Conservation (phyloP, 306 rosid species). For the Quercus agrifolia region DNA sequence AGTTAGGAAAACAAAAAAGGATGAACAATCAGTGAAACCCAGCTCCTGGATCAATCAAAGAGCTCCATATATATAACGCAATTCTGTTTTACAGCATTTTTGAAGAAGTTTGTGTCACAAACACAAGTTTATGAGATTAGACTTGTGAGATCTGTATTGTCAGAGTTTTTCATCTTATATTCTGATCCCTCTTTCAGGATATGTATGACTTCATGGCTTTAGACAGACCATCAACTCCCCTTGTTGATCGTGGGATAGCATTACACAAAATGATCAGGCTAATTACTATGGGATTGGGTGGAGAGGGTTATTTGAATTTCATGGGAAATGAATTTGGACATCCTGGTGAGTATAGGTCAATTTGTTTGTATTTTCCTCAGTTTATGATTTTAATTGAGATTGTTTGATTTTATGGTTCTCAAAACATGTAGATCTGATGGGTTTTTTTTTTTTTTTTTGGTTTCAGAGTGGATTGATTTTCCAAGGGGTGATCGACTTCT, state of each 20-base stretch:
- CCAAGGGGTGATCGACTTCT: constrained; percentile 83
- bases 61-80: background rate
- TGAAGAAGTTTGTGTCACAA: constrained; percentile 4
- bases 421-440: constrained; percentile 18
- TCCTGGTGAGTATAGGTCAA: constrained; percentile 63
- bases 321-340: constrained; percentile 99
- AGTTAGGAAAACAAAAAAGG: too few relatives aligned
- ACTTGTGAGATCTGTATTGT: background rate
- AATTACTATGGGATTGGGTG: constrained; percentile 90
- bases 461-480: constrained; percentile 97
- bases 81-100: background rate
- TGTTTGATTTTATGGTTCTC: constrained; percentile 8
- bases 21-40: too few relatives aligned
- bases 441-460: constrained; percentile 16
- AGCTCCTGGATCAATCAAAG: too few relatives aligned
- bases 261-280: constrained; percentile 99
- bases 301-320: constrained; percentile 96
- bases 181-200: constrained; percentile 59
- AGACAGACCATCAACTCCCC: constrained; percentile 82
- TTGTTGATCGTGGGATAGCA: constrained; percentile 91
- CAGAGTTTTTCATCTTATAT: constrained; percentile 11
- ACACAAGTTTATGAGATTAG: background rate
- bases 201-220: constrained; percentile 95
- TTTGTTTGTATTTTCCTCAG: background rate
- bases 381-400: background rate